phyloP scores from a whole-genome alignment of 768 basidiomycete genomes.

The Inosperma sp. region DNA sequence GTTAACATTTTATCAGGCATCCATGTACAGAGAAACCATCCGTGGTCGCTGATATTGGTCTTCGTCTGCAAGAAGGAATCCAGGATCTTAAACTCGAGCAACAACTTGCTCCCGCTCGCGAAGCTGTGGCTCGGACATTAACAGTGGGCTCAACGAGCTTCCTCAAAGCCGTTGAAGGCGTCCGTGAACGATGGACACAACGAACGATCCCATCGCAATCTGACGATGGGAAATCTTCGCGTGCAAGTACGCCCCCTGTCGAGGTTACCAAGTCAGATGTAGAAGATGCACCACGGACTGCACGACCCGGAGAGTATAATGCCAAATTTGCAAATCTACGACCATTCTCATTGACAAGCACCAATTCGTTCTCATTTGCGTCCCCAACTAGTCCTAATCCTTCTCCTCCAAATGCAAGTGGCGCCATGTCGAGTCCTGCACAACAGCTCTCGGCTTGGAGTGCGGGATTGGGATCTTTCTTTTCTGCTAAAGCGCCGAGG shows the following conservation, averaged over 20 bases:
- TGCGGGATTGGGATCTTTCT: slow-evolving; percentile 31
- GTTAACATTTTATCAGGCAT: slow-evolving; percentile 49
- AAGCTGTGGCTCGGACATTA: slow-evolving; percentile 78
- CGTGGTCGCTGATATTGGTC: slow-evolving; percentile 84
- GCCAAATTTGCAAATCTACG: slow-evolving; percentile 15
- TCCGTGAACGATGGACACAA: slow-evolving; percentile 65
- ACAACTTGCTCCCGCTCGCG: slow-evolving; percentile 88
- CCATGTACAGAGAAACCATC: slow-evolving; percentile 91
- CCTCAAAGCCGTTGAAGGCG: slow-evolving; percentile 88
- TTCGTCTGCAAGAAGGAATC: slow-evolving; percentile 88
- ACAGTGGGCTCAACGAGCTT: slow-evolving; percentile 72
- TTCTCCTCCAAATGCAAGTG: neutral
- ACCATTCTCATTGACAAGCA: slow-evolving; percentile 28
- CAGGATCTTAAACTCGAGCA: slow-evolving; percentile 92
- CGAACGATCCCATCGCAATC: slow-evolving; percentile 18
- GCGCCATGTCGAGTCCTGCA: slow-evolving; percentile 14
- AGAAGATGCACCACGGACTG: slow-evolving; percentile 25
- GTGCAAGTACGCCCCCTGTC: slow-evolving; percentile 35
- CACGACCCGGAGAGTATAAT: slow-evolving; percentile 18
- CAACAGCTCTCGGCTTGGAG: slow-evolving; percentile 31
- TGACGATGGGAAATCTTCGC: slow-evolving; percentile 25
- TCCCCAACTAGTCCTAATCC: slow-evolving; percentile 17
- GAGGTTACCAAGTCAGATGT: slow-evolving; percentile 38
- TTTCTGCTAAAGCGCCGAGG: slow-evolving; percentile 27
- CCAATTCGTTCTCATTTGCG: slow-evolving; percentile 21